Percentiles rank a stretch among this genome's conserved stretches.
phyloP scores from a whole-genome alignment of 768 basidiomycete genomes.

The Lyophyllum decastes region DNA sequence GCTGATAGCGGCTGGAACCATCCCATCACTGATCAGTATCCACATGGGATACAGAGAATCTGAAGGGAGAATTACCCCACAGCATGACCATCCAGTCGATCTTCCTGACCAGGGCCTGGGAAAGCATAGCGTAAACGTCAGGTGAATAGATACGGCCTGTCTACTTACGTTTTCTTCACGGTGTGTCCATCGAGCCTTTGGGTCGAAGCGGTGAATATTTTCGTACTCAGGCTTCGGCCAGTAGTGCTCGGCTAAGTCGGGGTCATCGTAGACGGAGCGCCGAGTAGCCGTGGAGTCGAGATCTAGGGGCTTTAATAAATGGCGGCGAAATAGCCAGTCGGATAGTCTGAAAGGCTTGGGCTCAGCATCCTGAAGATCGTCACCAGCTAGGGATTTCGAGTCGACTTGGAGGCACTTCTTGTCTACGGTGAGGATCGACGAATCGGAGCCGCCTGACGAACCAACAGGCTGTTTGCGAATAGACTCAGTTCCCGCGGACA shows the following conservation, averaged over 20 bases:
- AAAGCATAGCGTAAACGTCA: not conserved
- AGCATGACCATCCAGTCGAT: constrained; percentile 65
- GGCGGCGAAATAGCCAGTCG: constrained; percentile 33
- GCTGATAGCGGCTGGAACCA: constrained; percentile 43
- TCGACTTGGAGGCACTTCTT: constrained; percentile 8
- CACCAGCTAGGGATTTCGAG: constrained; percentile 17
- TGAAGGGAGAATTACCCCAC: constrained; percentile 30
- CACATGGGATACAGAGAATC: not conserved
- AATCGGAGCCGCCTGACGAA: constrained; percentile 2
- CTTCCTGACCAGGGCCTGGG: constrained; percentile 49
- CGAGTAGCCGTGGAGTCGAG: constrained; percentile 47
- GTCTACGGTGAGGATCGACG: constrained; percentile 7
- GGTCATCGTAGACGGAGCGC: constrained; percentile 55
- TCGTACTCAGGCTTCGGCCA: constrained; percentile 56
- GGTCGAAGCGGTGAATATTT: constrained; percentile 58
- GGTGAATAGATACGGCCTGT: not conserved
- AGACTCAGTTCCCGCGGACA: constrained; percentile 1
- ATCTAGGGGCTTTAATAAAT: constrained; percentile 20
- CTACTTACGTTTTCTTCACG: constrained; percentile 48
- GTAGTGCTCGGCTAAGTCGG: constrained; percentile 42
- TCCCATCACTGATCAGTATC: not conserved
- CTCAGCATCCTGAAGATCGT: constrained; percentile 37
- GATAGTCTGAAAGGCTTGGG: constrained; percentile 36
- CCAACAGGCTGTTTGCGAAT: not conserved
- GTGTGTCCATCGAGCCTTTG: constrained; percentile 59